These are phyloP conservation scores for Penicillium mononematosum DNA, from an alignment of 495 filamentous ascomycete species.

Conservation along the genomic window DNA sequence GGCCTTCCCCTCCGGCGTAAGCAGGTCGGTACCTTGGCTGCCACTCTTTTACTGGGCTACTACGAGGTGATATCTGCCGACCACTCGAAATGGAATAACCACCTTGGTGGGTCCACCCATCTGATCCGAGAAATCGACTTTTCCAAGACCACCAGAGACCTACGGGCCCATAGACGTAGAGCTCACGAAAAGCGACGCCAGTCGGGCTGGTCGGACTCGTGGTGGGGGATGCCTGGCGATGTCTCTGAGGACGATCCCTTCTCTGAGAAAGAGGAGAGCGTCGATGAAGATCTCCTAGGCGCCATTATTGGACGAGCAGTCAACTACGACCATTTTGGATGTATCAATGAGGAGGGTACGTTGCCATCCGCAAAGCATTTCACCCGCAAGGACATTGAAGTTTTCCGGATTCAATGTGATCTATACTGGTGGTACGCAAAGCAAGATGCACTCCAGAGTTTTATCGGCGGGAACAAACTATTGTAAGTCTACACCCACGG, in stretches of 20 bases:
- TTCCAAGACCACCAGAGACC: constrained; percentile 64
- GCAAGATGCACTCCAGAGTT: constrained; percentile 87
- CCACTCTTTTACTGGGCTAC: constrained; percentile 82
- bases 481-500: constrained; percentile 60
- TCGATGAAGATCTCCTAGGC: constrained; percentile 47
- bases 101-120: constrained; percentile 80
- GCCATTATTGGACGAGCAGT: constrained; percentile 44
- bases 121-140: constrained; percentile 83
- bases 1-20: constrained; percentile 67
- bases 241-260: constrained; percentile 43
- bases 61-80: constrained; percentile 96
- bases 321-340: constrained; percentile 47
- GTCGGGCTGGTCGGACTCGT: constrained; percentile 17
- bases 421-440: constrained; percentile 97
- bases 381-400: constrained; percentile 70
- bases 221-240: constrained; percentile 15
- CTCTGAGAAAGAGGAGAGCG: constrained; percentile 39
- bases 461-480: constrained; percentile 79
- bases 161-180: constrained; percentile 53
- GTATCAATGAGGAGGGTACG: constrained; percentile 32
- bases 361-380: constrained; percentile 39
- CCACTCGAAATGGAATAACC: constrained; percentile 92
- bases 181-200: constrained; percentile 26
- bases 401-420: constrained; percentile 77
- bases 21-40: constrained; percentile 79